phyloP scores from a whole-genome alignment of 2,329 filamentous ascomycete species.

The Daldinia sp. region DNA sequence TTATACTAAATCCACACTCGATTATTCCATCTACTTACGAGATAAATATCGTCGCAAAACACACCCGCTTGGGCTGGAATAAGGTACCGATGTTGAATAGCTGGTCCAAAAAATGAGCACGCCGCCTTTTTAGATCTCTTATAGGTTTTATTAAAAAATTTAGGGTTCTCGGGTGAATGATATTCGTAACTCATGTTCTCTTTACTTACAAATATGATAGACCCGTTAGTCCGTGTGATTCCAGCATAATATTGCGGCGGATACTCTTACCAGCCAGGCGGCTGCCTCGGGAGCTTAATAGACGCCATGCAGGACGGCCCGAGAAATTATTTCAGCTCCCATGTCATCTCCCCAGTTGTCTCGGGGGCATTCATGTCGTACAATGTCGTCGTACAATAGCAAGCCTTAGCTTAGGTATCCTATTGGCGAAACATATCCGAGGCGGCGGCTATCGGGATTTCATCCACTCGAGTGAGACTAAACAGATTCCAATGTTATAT shows the following conservation, averaged over 20 bases:
- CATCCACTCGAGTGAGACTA: not conserved
- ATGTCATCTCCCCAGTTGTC: not conserved
- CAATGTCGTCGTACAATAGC: not conserved
- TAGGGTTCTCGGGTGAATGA: too few species aligned
- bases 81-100: not conserved
- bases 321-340: not conserved
- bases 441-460: not conserved
- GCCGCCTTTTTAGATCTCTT: not conserved
- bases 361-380: not conserved
- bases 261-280: not conserved
- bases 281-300: not conserved
- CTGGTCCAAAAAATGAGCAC: not conserved
- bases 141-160: not conserved
- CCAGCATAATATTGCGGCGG: not conserved
- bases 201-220: not conserved
- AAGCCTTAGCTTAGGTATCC: not conserved
- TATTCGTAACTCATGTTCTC: too few species aligned
- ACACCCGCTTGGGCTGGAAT: not conserved
- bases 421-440: not conserved
- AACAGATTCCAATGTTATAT: not conserved
- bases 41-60: too few species aligned
- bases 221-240: not conserved
- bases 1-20: too few species aligned
- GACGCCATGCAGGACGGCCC: not conserved
- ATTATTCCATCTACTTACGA: too few species aligned